Base-by-base conservation (phyloP, 441 rosid genomes). In the Iberis amara region DNA sequence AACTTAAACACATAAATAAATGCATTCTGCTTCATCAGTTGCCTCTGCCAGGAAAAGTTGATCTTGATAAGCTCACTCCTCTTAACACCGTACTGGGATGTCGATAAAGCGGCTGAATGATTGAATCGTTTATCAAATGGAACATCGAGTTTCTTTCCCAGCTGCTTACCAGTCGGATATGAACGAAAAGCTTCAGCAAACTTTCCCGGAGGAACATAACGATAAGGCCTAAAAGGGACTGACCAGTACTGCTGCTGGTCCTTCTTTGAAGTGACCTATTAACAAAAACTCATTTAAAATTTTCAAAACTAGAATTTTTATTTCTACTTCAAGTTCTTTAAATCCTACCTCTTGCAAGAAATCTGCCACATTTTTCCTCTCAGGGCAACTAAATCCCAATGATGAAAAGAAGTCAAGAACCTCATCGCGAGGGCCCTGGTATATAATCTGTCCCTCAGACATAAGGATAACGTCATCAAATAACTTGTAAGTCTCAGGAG, bases 221-320 rank as follows among this genome's bases (percentile, higher is more conserved):
- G 76, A 51, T 85, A 87, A 32, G 96, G 88, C 37, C 74, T 65
- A 68, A 77, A 81, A 31, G 84, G 77, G 52, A 59, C 79, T 59
- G 84, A 85, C 98, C 96, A 91, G 50, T 91, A 91, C 73, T 91
- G 98, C 79, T 87, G 77, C 64, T 91, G 98, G 64, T 87, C 98
- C 65, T 91, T 91, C 68, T 75, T 81, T 9, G 98, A 91, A 11
- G 76, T 75, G 44, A 91, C 94, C 98, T 90, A 75, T 37, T 3
- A 37, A 39, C 35, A 62, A 49, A 28, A 24, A 37, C 62, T 49
- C 31, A 58, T 55, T 44, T 48, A 47, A 12, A 12, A 15, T 12
- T 8, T 37, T 14, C 7, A 13, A 47, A 14, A 28, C 32, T 35
- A 24, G 7, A 55, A 26, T 4, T 33, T 8, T 45, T 47, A 51